These are phyloP conservation scores for Pseudoscleropodium purum DNA, from an alignment of 225 moss, liverwort and hornwort genomes.

Conservation along the genomic window DNA sequence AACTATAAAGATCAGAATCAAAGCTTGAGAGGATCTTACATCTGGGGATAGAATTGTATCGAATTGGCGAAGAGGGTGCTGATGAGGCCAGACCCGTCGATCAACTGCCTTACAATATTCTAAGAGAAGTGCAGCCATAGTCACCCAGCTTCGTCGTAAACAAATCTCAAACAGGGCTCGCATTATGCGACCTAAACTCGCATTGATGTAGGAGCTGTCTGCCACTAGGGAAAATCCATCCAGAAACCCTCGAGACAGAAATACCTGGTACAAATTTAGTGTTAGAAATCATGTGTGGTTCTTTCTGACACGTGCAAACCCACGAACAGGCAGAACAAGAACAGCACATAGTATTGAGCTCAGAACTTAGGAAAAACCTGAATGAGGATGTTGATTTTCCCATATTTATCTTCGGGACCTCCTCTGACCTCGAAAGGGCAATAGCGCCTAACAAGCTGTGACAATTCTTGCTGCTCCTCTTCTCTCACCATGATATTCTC, in stretches of 20 bases:
- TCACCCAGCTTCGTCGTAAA: constrained; percentile 90
- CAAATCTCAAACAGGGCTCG: constrained; percentile 96
- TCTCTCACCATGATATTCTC: constrained; percentile 99
- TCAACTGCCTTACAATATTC: constrained; percentile 99
- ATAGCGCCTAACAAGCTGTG: constrained; percentile 60
- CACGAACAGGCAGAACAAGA: not conserved
- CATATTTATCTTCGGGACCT: constrained; percentile 91
- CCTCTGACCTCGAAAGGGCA: constrained; percentile 92
- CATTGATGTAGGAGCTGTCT: constrained; percentile 96
- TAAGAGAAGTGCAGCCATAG: constrained; percentile 90
- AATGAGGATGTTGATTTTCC: constrained; percentile 96
- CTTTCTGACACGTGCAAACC: not conserved
- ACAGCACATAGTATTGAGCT: not conserved
- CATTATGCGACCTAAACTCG: constrained; percentile 98
- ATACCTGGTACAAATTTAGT: constrained; percentile 49
- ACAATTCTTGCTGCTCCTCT: constrained; percentile 97
- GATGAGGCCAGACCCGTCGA: constrained; percentile 92
- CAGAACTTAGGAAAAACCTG: constrained; percentile 45
- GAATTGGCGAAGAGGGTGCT: constrained; percentile 92
- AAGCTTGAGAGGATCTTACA: constrained; percentile 29
- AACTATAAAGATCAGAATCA: not conserved
- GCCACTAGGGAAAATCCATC: constrained; percentile 94
- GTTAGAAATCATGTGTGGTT: not conserved
- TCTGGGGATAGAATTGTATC: constrained; percentile 83
- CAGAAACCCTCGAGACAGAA: constrained; percentile 87